Base-by-base conservation (phyloP, 2,329 filamentous ascomycete genomes). In the Hypoxylon sp. region DNA sequence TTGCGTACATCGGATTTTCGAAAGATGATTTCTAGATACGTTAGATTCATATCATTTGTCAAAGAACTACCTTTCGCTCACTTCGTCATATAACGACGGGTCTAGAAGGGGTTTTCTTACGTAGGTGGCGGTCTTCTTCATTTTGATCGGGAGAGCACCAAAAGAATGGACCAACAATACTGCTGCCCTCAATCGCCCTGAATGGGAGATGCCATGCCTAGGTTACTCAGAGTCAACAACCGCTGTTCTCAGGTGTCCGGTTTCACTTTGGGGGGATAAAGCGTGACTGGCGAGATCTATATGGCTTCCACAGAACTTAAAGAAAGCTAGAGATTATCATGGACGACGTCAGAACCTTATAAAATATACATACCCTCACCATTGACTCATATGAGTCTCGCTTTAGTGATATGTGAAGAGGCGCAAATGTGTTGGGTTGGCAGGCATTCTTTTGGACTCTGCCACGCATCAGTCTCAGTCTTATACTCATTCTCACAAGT, bases 1-100 rank as follows among this genome's bases (percentile, higher is more conserved):
- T 90, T 90, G 53, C 86, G 85, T 32, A 90, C 87, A 72, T 90
- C 87, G n/a, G 85, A 88, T 76, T 90, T 90, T 70, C 88, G 85
- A 73, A 87, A 88, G 63, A 90, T 82, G 70, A 90, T 85, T 72
- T 90, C 84, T 86, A 61, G 5, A 7, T 39, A 53, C 2, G 48
- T 73, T 57, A 73, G 70, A 59, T 32, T 19, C 6, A 27, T 29
- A 37, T 21, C 37, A 9, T 32, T 29, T 46, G 8, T 23, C 11
- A 21, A 51, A 21, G n/a, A 54, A 21, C 21, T 12, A 46, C 39
- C 19, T 1, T 45, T 43, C 9, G 21, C 32, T 25, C 25, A 39
- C 27, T 32, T 56, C 43, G 19, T 41, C 16, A 29, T 9, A 37
- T 27, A 47, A 21, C 8, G 32, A 51, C 19, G 9, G n/a, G 25